Conservation (phyloP, 2,329 filamentous ascomycete species). For the Penicillium sp. region DNA sequence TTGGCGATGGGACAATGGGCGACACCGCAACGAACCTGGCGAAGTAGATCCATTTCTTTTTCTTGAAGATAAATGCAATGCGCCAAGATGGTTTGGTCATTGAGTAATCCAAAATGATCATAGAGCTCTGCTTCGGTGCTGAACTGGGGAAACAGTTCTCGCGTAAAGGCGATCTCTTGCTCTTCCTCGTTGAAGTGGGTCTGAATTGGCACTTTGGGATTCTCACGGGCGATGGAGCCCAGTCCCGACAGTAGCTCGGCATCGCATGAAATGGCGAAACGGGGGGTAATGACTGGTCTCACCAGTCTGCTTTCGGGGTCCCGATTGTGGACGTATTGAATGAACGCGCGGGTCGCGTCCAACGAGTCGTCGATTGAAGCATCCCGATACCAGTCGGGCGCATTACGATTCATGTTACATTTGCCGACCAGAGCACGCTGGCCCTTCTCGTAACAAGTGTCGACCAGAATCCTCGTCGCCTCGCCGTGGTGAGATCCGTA, state of each 20-base stretch:
- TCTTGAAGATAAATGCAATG: conserved; percentile 60
- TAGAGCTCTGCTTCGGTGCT: conserved; percentile 57
- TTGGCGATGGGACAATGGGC: conserved; percentile 62
- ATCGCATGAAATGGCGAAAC: conserved; percentile 58
- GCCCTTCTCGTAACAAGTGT: conserved; percentile 27
- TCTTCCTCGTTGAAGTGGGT: conserved; percentile 63
- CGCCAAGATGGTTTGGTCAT: conserved; percentile 54
- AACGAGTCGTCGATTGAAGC: conserved; percentile 44
- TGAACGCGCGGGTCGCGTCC: conserved; percentile 45
- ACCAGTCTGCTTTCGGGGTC: conserved; percentile 44
- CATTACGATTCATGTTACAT: conserved; percentile 35
- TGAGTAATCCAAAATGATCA: conserved; percentile 50
- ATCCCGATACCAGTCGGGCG: conserved; percentile 51
- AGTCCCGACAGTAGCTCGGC: conserved; percentile 50
- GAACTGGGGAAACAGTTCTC: conserved; percentile 51
- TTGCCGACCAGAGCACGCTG: conserved; percentile 35
- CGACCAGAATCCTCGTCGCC: conserved; percentile 29
- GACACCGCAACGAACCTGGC: conserved; percentile 50
- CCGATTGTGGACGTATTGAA: conserved; percentile 44
- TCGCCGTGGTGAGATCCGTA: conserved; percentile 30
- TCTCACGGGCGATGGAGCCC: conserved; percentile 46
- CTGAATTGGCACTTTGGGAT: conserved; percentile 53
- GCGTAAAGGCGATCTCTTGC: conserved; percentile 54
- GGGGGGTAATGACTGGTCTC: conserved; percentile 50
- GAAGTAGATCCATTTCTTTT: conserved; percentile 48